Percentiles rank a stretch among this genome's conserved stretches.
phyloP scores from a whole-genome alignment of 106 monocot genomes.

The Allium cepa region DNA sequence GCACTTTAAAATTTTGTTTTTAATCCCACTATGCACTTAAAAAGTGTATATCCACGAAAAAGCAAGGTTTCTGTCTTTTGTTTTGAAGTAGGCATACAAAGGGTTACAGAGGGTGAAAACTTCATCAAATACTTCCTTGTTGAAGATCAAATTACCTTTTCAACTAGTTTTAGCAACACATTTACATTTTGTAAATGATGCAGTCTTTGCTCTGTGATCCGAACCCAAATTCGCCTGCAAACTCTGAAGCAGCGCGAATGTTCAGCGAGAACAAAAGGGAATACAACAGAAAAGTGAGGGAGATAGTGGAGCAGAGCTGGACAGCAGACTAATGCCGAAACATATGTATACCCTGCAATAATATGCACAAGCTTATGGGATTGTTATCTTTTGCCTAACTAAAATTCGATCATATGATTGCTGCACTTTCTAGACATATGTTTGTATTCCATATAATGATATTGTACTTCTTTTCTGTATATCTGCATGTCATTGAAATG shows the following conservation, averaged over 20 bases:
- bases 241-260: constrained; percentile 36
- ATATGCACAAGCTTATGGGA: not conserved
- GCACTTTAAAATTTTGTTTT: not conserved
- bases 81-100: not conserved
- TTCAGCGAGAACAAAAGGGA: constrained; percentile 39
- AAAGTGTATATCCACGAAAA: not conserved
- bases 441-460: no score
- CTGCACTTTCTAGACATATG: no score
- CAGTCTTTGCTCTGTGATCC: constrained; percentile 40
- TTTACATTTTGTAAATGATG: not conserved
- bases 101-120: not conserved
- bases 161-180: not conserved
- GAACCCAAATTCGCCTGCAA: constrained; percentile 40
- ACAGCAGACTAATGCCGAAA: constrained; percentile 18
- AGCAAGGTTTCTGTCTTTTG: not conserved
- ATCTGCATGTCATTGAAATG: no score
- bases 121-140: not conserved
- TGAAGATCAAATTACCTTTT: not conserved
- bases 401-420: no score
- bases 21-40: not conserved
- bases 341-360: not conserved
- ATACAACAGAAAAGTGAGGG: constrained; percentile 28
- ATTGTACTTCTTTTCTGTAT: no score
- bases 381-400: no score
- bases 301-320: constrained; percentile 26